Evolutionary conservation across 345 rosid genomes (phyloP).

Genomic region (Arabidopsis suecica): DNA sequence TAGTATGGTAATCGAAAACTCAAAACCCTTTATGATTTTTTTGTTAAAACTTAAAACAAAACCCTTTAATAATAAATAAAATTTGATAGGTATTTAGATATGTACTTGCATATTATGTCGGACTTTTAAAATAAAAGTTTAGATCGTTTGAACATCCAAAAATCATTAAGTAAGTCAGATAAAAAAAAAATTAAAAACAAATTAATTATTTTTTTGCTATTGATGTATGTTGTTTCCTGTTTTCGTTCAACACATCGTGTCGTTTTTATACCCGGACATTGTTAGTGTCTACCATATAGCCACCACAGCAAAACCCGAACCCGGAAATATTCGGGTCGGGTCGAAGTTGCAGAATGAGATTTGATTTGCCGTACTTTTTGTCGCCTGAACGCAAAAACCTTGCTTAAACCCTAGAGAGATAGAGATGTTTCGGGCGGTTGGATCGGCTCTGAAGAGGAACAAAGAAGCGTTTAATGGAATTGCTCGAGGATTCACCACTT

Average conservation of each 20-base stretch:
- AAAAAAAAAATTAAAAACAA: too few relatives aligned
- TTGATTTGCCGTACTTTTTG: conserved; percentile 1
- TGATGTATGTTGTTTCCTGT: not conserved
- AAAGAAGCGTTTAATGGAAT: conserved; percentile 45
- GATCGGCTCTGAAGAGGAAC: conserved; percentile 63
- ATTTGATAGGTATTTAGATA: not conserved
- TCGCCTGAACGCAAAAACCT: conserved; percentile 36
- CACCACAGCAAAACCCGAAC: conserved; percentile 41
- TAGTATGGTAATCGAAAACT: not conserved
- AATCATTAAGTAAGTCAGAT: too few relatives aligned
- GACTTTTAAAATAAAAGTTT: not conserved
- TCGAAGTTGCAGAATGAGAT: conserved; percentile 25
- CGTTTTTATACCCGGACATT: not conserved
- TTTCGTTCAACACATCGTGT: conserved; percentile 24
- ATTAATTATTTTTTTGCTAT: too few relatives aligned
- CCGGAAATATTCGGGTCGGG: conserved; percentile 26
- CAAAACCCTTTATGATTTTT: not conserved
- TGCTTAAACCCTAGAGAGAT: conserved; percentile 42
- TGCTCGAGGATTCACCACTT: conserved; percentile 40
- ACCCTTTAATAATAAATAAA: not conserved
- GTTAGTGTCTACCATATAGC: conserved; percentile 34
- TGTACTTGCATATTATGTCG: not conserved
- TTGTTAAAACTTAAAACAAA: too few relatives aligned
- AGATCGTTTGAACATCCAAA: too few relatives aligned
- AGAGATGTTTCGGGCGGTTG: conserved; percentile 56